Conservation (phyloP, 768 basidiomycete species). For the Lentinula sp. region DNA sequence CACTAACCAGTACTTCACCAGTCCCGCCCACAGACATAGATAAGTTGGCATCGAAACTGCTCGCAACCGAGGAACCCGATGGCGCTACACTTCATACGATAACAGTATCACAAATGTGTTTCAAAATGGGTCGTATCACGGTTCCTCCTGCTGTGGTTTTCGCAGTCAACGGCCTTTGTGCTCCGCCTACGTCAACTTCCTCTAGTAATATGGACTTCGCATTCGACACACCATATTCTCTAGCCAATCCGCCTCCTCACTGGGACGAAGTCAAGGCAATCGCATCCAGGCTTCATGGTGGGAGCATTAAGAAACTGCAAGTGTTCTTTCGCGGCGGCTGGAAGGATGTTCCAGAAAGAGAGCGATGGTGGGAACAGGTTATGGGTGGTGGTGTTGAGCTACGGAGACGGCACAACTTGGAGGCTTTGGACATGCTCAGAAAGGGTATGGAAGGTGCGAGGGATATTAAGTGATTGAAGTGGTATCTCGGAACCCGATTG, state of each 20-base stretch:
- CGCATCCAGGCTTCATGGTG: conserved; percentile 25
- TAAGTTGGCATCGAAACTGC: conserved; percentile 3
- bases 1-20: background rate
- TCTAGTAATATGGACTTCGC: conserved; percentile 19
- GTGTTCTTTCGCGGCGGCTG: conserved; percentile 54
- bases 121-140: conserved; percentile 68
- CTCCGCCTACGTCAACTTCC: conserved; percentile 8
- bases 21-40: conserved; percentile 2
- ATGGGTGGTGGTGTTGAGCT: conserved; percentile 43
- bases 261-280: conserved; percentile 35
- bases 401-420: conserved; percentile 26
- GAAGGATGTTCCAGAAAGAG: conserved; percentile 48
- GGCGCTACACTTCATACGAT: conserved; percentile 59
- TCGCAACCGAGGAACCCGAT: conserved; percentile 37
- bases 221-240: conserved; percentile 32
- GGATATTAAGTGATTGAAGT: background rate
- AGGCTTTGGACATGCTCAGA: conserved; percentile 25
- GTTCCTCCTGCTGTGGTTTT: conserved; percentile 63
- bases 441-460: conserved; percentile 27
- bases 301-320: conserved; percentile 26
- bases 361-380: conserved; percentile 68
- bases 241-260: conserved; percentile 39
- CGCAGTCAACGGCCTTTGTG: conserved; percentile 52
- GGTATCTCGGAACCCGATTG: background rate
- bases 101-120: conserved; percentile 57